phyloP scores from a whole-genome alignment of 2,329 filamentous ascomycete genomes.

The Diaporthe capsici region DNA sequence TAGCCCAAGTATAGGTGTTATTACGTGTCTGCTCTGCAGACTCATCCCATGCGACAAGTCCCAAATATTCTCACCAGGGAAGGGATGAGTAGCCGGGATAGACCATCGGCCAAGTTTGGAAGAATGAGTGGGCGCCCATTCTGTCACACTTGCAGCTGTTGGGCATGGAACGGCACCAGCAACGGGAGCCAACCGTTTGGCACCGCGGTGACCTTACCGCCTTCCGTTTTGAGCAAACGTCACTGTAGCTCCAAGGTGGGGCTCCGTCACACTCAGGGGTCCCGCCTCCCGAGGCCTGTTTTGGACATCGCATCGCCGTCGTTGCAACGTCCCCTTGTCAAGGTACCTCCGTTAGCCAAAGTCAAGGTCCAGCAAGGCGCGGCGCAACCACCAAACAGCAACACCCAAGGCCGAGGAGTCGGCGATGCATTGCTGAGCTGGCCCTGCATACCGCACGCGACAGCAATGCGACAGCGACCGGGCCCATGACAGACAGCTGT shows the following conservation, averaged over 20 bases:
- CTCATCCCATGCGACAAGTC: no score
- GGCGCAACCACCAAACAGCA: neutral
- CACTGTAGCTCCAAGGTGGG: neutral
- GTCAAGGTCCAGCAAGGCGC: neutral
- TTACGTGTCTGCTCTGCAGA: no score
- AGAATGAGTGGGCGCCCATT: no score
- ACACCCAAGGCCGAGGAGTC: neutral
- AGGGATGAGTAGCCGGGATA: no score
- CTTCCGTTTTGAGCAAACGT: neutral
- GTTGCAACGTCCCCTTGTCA: neutral
- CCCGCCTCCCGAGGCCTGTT: neutral
- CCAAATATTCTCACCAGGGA: no score
- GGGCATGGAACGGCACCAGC: neutral
- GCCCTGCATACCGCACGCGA: slow-evolving; percentile 29
- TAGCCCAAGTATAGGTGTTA: no score
- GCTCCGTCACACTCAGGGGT: slow-evolving; percentile 8
- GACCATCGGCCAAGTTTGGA: no score
- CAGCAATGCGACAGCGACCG: slow-evolving; percentile 26
- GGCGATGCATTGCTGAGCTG: slow-evolving; percentile 40
- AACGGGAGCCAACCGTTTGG: neutral
- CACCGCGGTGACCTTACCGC: neutral
- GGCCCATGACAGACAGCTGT: slow-evolving; percentile 52
- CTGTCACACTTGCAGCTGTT: no score
- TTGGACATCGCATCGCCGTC: slow-evolving; percentile 5
- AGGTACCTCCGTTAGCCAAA: neutral